A percentile compares a stretch with the other conserved stretches of the same genome.
Conservation (phyloP, 352 stramenopile genomes). For the Phytopythium boreale region DNA sequence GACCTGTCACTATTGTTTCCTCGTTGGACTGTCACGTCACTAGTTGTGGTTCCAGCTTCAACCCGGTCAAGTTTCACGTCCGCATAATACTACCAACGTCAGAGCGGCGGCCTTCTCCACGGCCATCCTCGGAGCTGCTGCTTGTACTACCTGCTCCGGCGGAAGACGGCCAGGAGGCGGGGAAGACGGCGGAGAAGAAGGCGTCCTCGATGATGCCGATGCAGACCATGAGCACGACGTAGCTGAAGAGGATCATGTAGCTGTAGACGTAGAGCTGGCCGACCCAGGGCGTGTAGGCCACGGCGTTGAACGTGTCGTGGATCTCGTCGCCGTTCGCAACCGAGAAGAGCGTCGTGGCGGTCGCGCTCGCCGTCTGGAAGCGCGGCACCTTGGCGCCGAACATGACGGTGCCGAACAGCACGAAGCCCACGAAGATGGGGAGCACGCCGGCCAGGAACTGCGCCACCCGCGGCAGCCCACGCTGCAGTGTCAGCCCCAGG, state of each 20-base stretch:
- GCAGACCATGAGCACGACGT: constrained; percentile 88
- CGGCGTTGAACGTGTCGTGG: constrained; percentile 78
- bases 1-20: background rate
- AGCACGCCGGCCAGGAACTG: constrained; percentile 84
- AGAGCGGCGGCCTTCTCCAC: background rate
- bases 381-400: constrained; percentile 78
- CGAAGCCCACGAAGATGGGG: constrained; percentile 82
- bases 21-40: background rate
- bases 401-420: constrained; percentile 85
- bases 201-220: constrained; percentile 89
- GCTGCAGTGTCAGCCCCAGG: constrained; percentile 66
- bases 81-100: background rate
- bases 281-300: constrained; percentile 67
- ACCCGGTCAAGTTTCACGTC: background rate
- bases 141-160: background rate
- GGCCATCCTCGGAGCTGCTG: background rate
- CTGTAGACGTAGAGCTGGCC: constrained; percentile 85
- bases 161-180: constrained; percentile 42
- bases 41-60: background rate
- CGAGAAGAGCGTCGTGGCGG: constrained; percentile 79
- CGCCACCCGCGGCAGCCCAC: constrained; percentile 62
- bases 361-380: constrained; percentile 64
- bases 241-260: constrained; percentile 89
- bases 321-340: constrained; percentile 88
- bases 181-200: constrained; percentile 83